Evolutionary conservation across 495 filamentous ascomycete genomes (phyloP), one percentile per base, ranked within the genome.

Genomic region (Trichocladium antarcticum): DNA sequence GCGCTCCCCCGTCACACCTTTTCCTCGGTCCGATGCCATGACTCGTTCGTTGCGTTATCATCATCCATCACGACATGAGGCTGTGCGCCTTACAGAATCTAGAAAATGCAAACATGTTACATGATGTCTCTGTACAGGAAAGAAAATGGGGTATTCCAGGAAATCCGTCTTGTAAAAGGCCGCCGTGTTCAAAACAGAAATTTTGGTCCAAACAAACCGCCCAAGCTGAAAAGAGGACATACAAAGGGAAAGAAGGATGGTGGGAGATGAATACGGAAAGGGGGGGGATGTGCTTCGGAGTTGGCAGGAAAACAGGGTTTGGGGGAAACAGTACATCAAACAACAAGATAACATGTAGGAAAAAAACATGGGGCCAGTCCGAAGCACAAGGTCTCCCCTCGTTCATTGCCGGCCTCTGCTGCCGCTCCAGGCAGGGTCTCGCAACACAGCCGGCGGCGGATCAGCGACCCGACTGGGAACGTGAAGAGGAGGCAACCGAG

Each of bases 11-110:
- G n/a, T 32, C 17, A 6, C 37, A 20, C 27, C 0, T 0, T 50
- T 28, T 10, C 20, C 32, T 10, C 6, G 6, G 36, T 28, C 49
- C 22, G 24, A 5, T 46, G 20, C 42, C 42, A 46, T 51, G 19
- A 51, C 6, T 37, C 47, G 31, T 11, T 37, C 47, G 31, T 37
- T 7, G 4, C n/a, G 6, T 17, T 24, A 12, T 16, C 41, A 39
- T 39, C 11, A 38, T 27, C 36, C 35, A 40, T 46, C 42, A 41
- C 19, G 37, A 51, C 49, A 51, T 41, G 36, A 51, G 49, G 49
- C 49, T 41, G 12, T 36, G 49, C 19, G 49, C 37, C 42, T 3
- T 38, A 31, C 19, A 41, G 15, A 7, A 31, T 51, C 49, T 45
- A 51, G 11, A 28, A 22, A 40, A 50, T 38, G 17, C 48, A 38